Base-by-base conservation (phyloP, 1,284 basidiomycete genomes). In the Neolentinus lepideus region DNA sequence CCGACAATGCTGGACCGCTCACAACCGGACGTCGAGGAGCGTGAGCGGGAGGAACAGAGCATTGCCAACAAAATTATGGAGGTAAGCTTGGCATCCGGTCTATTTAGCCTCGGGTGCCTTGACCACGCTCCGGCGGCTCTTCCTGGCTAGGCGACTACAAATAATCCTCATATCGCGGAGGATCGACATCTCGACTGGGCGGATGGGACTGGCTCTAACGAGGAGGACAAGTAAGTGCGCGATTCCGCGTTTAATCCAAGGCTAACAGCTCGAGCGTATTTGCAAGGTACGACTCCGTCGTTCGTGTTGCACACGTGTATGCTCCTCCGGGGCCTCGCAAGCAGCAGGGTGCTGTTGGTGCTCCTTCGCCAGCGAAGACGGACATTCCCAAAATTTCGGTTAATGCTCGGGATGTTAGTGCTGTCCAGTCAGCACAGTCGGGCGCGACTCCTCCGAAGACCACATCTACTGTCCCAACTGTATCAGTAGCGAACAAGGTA, bases 31-130 rank as follows among this genome's bases (percentile, higher is more conserved):
- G 98, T 83, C 71, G 92, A 90, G 71, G 90, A 94, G 71, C 81
- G 86, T 60, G 96, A 98, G 72, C 81, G 85, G 60, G 84, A 89
- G 66, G 97, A 96, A 3, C 90, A 90, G 66, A 82, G 82, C 58
- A 79, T 98, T 59, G 96, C 96, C 2, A 88, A 87, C 61, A 94
- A 99, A 73, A 99, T 98, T 62, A 77, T 92, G 70, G 83, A 81
- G 46, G 88, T 90, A 69, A 63, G 85, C 80, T 31, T 29, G 48
- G 21, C 24, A 24, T 22, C 16, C 16, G 9, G 24, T n/a, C 29
- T 9, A 22, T 8, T 16, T 12, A 24, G n/a, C 51, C 21, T n/a
- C 26, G 21, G 27, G 19, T n/a, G 22, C 21, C 27, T 33, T n/a
- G 8, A 33, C 21, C 10, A 25, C 29, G 4, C 29, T 31, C 12